These are phyloP conservation scores for Ensete ventricosum DNA, from an alignment of 176 grass and related monocot genomes.

Conservation along the genomic window DNA sequence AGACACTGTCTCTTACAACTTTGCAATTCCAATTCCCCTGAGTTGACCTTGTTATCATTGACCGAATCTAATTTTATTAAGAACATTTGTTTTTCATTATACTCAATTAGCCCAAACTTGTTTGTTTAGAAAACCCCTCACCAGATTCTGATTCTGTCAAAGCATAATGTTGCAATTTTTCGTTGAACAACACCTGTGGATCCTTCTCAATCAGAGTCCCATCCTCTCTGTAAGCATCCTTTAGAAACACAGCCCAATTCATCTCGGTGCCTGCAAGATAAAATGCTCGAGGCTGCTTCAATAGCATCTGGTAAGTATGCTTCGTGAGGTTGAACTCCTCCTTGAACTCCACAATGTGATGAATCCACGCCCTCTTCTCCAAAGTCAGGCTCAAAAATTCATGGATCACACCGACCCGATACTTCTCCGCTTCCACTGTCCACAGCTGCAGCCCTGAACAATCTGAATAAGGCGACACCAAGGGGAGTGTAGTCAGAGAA, in stretches of 20 bases:
- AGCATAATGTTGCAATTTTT: slow-evolving; percentile 58
- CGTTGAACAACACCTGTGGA: slow-evolving; percentile 56
- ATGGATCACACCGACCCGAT: slow-evolving; percentile 68
- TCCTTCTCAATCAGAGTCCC: slow-evolving; percentile 70
- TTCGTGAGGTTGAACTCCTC: slow-evolving; percentile 66
- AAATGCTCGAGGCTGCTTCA: slow-evolving; percentile 67
- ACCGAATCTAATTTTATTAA: neutral
- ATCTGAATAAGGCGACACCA: slow-evolving; percentile 70
- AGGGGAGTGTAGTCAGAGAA: slow-evolving; percentile 51
- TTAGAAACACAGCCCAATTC: slow-evolving; percentile 83
- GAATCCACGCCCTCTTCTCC: slow-evolving; percentile 76
- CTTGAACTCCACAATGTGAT: slow-evolving; percentile 91
- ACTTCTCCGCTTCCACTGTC: slow-evolving; percentile 70
- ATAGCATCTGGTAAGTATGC: slow-evolving; percentile 59
- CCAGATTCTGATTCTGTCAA: slow-evolving; percentile 17
- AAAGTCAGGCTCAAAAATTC: slow-evolving; percentile 76
- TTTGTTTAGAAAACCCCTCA: neutral
- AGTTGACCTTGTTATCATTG: neutral
- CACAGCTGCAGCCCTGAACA: slow-evolving; percentile 52
- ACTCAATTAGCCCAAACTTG: neutral
- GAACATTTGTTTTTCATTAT: neutral
- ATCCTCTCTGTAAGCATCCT: slow-evolving; percentile 44
- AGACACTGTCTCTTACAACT: neutral
- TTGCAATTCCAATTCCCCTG: neutral
- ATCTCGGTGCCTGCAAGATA: slow-evolving; percentile 91